Conservation (phyloP, 192 early-diverging fungal genomes). For the Rhizoclosmatium globosum region DNA sequence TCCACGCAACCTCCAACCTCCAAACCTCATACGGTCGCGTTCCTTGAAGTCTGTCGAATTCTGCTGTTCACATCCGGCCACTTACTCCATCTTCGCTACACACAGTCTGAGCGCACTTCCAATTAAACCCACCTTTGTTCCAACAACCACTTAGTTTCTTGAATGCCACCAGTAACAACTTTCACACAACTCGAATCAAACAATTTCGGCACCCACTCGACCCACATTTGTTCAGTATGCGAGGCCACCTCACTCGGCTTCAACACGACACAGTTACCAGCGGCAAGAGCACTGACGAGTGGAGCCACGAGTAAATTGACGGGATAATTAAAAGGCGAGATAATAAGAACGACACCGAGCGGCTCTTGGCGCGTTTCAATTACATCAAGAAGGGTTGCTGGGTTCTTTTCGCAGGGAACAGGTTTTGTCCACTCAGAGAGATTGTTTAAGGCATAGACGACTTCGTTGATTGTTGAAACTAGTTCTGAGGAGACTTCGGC, state of each 20-base stretch:
- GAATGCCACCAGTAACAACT: constrained; percentile 78
- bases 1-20: no score
- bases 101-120: no score
- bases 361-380: constrained; percentile 63
- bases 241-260: constrained; percentile 81
- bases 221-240: constrained; percentile 68
- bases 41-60: no score
- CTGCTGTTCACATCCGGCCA: no score
- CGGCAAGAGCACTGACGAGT: constrained; percentile 84
- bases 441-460: constrained; percentile 41
- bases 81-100: no score
- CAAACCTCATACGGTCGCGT: no score
- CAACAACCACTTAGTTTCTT: constrained; percentile 78
- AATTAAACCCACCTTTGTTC: constrained; percentile 60
- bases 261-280: constrained; percentile 77
- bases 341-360: constrained; percentile 75
- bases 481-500: neutral
- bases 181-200: constrained; percentile 69
- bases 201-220: constrained; percentile 74
- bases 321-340: constrained; percentile 53
- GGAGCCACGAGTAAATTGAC: constrained; percentile 74
- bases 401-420: neutral
- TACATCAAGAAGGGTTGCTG: constrained; percentile 20
- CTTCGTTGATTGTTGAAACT: constrained; percentile 38
- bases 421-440: constrained; percentile 49